These are phyloP conservation scores for Phytopythium delawarense DNA, from an alignment of 352 stramenopile genomes.

Conservation along the genomic window DNA sequence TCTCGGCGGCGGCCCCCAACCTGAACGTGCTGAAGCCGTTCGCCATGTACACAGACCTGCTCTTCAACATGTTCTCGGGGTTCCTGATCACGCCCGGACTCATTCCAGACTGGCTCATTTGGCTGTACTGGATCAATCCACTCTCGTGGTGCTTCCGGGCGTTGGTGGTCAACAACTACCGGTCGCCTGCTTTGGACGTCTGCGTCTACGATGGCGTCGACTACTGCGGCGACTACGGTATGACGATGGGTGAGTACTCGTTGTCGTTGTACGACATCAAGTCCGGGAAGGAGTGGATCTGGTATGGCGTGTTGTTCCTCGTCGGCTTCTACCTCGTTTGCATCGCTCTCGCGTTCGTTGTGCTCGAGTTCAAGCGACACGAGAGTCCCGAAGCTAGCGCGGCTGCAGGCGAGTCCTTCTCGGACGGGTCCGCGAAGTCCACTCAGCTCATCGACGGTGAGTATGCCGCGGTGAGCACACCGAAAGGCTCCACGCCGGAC, in stretches of 20 bases:
- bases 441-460: background rate
- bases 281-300: slow-evolving; percentile 3
- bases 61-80: slow-evolving; percentile 11
- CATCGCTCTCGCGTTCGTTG: background rate
- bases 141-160: slow-evolving; percentile 12
- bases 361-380: slow-evolving; percentile 5
- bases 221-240: slow-evolving; percentile 8
- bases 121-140: slow-evolving; percentile 19
- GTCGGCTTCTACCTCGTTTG: slow-evolving; percentile 1
- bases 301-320: background rate
- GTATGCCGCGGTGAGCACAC: background rate
- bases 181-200: slow-evolving; percentile 7
- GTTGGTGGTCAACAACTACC: slow-evolving; percentile 13
- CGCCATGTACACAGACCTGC: slow-evolving; percentile 6
- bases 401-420: background rate
- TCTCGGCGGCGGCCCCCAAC: slow-evolving; percentile 10
- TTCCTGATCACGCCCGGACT: slow-evolving; percentile 9
- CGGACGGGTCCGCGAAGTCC: background rate
- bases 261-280: slow-evolving; percentile 4
- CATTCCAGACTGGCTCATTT: slow-evolving; percentile 13
- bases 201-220: slow-evolving; percentile 12
- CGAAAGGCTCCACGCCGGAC: background rate
- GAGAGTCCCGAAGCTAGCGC: background rate
- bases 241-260: slow-evolving; percentile 7
- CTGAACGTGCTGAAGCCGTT: slow-evolving; percentile 14